Evolutionary conservation across 805 yeast genomes (phyloP), one percentile per base, ranked within the genome.

Genomic region (Peterozyma xylosa): DNA sequence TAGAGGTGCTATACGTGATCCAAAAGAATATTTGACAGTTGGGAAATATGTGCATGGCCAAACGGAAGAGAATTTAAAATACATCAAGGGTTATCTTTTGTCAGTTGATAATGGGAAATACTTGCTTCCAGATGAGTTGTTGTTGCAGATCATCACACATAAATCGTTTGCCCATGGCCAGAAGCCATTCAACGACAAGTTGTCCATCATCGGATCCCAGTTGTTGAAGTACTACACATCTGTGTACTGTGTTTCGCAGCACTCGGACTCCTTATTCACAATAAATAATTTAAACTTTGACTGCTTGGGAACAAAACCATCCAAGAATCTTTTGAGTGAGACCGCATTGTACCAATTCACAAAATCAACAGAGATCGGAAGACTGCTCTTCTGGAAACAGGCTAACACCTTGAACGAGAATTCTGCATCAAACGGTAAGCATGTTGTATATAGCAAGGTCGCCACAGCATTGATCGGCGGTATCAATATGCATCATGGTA

Each of bases 131-230:
- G 84, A 86, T 54, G 71, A 72, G 6, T 52, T 83, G 46, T 64
- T 83, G 17, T 68, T 88, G 48, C 98, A 91, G 66, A 80, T 86
- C 35, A 67, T 90, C 54, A 90, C 97, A 5, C 97, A 91, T 67
- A 91, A 91, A 66, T 86, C 96, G 17, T 91, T 89, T 70, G 95
- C 95, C 5, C 95, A 87, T 64, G 97, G 96, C 9, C 69, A 76
- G 49, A 79, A 82, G 54, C 96, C 97, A 7, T 87, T 86, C 66
- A 91, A 90, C 65, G 96, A 89, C 59, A 85, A 83, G 60, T 69
- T 91, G 53, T 71, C 87, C 15, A 74, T 82, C 37, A 66, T 87
- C 59, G 97, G 95, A 14, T 58, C 73, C 33, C 82, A 81, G 56
- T 64, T 80, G 53, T 60, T 83, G 50, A 79, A 78, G 56, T 66